A percentile compares a stretch with the other conserved stretches of the same genome.
phyloP scores from a whole-genome alignment of 495 filamentous ascomycete genomes.

The Trichoderma parareesei region DNA sequence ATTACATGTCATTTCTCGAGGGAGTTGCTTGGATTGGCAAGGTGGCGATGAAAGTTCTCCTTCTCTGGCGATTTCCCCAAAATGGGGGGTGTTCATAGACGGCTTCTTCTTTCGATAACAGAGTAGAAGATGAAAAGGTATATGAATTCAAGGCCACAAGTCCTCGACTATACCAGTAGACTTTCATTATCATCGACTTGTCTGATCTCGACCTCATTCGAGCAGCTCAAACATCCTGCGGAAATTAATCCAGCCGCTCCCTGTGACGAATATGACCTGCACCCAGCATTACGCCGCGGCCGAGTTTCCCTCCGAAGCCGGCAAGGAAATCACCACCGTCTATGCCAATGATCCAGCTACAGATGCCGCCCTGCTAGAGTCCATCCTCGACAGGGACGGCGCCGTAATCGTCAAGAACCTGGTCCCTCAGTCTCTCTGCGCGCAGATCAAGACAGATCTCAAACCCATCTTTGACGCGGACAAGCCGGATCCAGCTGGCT shows the following conservation, averaged over 20 bases:
- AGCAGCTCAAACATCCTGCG: background rate
- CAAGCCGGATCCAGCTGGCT: slow-evolving; percentile 18
- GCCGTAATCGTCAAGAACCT: slow-evolving; percentile 23
- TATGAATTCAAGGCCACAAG: background rate
- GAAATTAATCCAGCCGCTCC: no score
- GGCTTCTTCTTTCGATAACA: background rate
- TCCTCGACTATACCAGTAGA: no score
- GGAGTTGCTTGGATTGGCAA: slow-evolving; percentile 7
- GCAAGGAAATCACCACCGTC: slow-evolving; percentile 8
- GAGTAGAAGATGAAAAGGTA: background rate
- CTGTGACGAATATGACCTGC: background rate
- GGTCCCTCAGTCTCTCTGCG: slow-evolving; percentile 17
- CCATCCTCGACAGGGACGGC: slow-evolving; percentile 14
- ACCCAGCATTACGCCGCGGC: background rate
- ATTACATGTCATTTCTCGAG: background rate
- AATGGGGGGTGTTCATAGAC: background rate
- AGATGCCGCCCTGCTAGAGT: slow-evolving; percentile 4
- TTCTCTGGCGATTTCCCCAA: background rate
- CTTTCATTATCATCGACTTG: no score
- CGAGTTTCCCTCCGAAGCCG: slow-evolving; percentile 9
- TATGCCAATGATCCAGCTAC: background rate
- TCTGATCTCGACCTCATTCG: background rate
- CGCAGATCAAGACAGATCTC: slow-evolving; percentile 21
- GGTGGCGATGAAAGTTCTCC: background rate
- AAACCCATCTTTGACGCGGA: slow-evolving; percentile 23